Conservation (phyloP, 495 filamentous ascomycete genomes). For the Penicillium cataractarum region DNA sequence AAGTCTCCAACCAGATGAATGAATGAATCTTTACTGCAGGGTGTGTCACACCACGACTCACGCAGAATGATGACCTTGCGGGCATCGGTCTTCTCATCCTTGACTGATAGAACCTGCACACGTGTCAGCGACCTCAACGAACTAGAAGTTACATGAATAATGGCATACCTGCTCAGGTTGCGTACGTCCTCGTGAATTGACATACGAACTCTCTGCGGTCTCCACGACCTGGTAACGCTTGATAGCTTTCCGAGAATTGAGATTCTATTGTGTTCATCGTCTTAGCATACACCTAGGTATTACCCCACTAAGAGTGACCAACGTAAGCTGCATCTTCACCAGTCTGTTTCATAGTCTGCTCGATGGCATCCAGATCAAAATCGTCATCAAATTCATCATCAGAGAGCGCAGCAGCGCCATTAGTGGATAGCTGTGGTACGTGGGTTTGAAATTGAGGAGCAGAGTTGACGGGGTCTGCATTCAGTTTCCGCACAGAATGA, state of each 20-base stretch:
- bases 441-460: neutral
- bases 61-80: constrained; percentile 75
- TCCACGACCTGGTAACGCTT: constrained; percentile 81
- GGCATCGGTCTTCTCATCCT: constrained; percentile 68
- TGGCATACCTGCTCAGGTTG: constrained; percentile 70
- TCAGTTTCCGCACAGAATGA: constrained; percentile 10
- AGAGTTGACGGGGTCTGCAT: constrained; percentile 1
- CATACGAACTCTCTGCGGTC: constrained; percentile 67
- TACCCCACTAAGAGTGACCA: constrained; percentile 47
- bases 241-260: constrained; percentile 66
- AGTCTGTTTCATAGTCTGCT: constrained; percentile 46
- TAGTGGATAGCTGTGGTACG: neutral
- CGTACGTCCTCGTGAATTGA: constrained; percentile 59
- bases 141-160: neutral
- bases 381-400: constrained; percentile 52
- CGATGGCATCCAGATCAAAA: constrained; percentile 48
- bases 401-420: constrained; percentile 25
- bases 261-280: constrained; percentile 48
- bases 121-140: constrained; percentile 30
- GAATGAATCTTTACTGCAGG: constrained; percentile 70
- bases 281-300: constrained; percentile 46
- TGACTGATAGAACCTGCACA: constrained; percentile 70
- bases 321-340: constrained; percentile 40
- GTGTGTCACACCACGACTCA: constrained; percentile 81
- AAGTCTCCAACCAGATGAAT: constrained; percentile 88